phyloP scores from a whole-genome alignment of 106 monocot genomes.

The Dendrobium huoshanense region DNA sequence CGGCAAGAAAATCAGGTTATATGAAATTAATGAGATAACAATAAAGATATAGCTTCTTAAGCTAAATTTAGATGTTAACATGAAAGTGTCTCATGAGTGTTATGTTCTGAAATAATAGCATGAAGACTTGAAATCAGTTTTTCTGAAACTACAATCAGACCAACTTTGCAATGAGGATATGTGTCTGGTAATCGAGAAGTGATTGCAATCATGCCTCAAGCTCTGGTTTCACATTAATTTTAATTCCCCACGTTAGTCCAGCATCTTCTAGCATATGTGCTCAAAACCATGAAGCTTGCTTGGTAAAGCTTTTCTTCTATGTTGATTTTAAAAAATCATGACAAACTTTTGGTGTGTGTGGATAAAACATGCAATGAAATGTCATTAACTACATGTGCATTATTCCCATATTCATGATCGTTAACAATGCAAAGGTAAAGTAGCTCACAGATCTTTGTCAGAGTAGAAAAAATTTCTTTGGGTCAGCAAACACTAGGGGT shows the following conservation, averaged over 20 bases:
- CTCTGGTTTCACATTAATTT: background rate
- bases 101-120: background rate
- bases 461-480: no score
- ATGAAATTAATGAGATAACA: background rate
- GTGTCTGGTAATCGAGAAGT: background rate
- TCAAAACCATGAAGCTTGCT: background rate
- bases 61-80: background rate
- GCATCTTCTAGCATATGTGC: background rate
- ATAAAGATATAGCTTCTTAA: background rate
- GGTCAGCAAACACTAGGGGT: no score
- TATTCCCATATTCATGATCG: background rate
- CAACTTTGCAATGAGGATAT: background rate
- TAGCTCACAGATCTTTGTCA: background rate
- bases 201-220: background rate
- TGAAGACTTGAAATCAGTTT: background rate
- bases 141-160: background rate
- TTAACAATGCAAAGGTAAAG: background rate
- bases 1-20: background rate
- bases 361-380: background rate
- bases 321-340: background rate
- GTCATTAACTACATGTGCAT: background rate
- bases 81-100: background rate
- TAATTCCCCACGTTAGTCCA: background rate
- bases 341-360: background rate
- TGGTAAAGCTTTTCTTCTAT: background rate